Conservation (phyloP, 1,284 basidiomycete genomes). For the Ceratobasidium sp. region DNA sequence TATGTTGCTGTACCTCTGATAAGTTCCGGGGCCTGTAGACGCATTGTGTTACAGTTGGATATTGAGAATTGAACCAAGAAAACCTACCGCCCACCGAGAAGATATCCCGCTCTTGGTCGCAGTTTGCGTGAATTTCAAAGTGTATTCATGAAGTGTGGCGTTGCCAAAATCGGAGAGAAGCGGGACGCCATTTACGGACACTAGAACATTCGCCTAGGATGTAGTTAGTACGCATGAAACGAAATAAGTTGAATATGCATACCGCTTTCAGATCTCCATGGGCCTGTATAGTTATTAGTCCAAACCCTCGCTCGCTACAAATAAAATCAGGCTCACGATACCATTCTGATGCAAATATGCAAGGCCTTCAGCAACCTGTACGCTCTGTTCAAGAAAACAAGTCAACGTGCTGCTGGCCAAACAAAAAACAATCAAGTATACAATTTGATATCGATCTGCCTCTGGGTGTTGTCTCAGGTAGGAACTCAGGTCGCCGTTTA, state of each 20-base stretch:
- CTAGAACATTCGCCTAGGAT: background rate
- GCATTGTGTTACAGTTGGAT: background rate
- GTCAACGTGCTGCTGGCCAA: background rate
- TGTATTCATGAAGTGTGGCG: background rate
- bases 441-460: slow-evolving; percentile 2
- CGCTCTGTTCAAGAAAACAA: background rate
- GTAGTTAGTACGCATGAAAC: background rate
- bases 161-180: slow-evolving; percentile 4
- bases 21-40: slow-evolving; percentile 11
- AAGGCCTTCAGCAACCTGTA: slow-evolving; percentile 1
- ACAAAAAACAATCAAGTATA: background rate
- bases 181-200: background rate
- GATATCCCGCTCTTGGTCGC: background rate
- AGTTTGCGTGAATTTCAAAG: background rate
- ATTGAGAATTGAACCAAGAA: background rate
- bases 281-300: background rate
- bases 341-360: slow-evolving; percentile 6
- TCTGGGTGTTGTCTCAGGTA: background rate
- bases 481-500: background rate
- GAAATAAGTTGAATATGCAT: background rate
- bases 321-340: background rate
- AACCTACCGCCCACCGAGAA: slow-evolving; percentile 5
- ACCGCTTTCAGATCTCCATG: slow-evolving; percentile 1
- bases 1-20: background rate
- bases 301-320: background rate